A percentile compares a stretch with the other conserved stretches of the same genome.
phyloP scores from a whole-genome alignment of 129 eudicot species.

The Helianthus annuus region DNA sequence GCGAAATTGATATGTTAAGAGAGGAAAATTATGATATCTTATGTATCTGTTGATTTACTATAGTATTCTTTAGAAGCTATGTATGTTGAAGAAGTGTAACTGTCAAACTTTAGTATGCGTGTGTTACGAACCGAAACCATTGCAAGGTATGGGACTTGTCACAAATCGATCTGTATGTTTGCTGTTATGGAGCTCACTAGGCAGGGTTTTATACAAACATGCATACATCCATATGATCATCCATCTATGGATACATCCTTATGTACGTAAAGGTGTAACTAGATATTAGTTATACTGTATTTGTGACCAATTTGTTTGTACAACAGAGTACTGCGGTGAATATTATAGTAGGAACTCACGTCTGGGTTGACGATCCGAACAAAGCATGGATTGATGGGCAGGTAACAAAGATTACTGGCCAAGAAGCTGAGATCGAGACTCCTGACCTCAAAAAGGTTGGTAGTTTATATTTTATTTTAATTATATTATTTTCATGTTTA shows the following conservation, averaged over 20 bases:
- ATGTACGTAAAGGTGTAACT: background rate
- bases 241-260: background rate
- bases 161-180: too few relatives aligned
- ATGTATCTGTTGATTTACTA: background rate
- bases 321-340: constrained; percentile 45
- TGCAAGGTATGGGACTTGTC: too few relatives aligned
- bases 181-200: constrained; percentile 23
- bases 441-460: constrained; percentile 42
- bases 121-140: too few relatives aligned
- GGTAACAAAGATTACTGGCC: constrained; percentile 47
- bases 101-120: background rate
- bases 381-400: constrained; percentile 54
- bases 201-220: background rate
- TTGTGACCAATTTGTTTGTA: constrained; percentile 8
- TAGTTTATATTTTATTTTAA: background rate
- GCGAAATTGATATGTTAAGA: background rate
- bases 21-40: background rate
- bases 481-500: background rate
- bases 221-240: background rate
- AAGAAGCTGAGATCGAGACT: constrained; percentile 49
- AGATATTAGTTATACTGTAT: background rate
- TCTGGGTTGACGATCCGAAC: constrained; percentile 53
- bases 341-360: constrained; percentile 50
- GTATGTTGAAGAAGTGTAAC: background rate
- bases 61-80: background rate